phyloP scores from a whole-genome alignment of 768 basidiomycete species.

The Trametes meyenii region DNA sequence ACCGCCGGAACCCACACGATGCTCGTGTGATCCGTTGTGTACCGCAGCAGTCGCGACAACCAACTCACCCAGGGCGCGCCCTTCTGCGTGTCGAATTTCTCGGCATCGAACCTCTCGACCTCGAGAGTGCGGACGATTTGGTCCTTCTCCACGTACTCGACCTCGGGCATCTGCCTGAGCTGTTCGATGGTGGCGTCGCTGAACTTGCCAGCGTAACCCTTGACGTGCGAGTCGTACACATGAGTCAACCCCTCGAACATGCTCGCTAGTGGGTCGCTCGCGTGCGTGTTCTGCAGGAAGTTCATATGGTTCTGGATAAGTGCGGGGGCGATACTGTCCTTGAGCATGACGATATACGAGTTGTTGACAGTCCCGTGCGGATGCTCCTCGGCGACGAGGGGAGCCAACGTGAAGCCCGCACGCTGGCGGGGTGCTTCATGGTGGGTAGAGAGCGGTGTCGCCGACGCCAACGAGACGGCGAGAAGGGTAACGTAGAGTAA shows the following conservation, averaged over 20 bases:
- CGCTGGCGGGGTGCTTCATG: constrained; percentile 38
- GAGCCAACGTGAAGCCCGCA: constrained; percentile 58
- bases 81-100: constrained; percentile 47
- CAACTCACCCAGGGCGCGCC: constrained; percentile 83
- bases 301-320: constrained; percentile 78
- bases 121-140: constrained; percentile 85
- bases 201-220: constrained; percentile 85
- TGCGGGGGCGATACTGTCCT: constrained; percentile 60
- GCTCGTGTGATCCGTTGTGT: constrained; percentile 19
- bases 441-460: constrained; percentile 50
- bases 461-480: constrained; percentile 43
- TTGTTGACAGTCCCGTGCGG: constrained; percentile 78
- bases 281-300: constrained; percentile 68
- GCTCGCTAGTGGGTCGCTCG: constrained; percentile 53
- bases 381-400: constrained; percentile 59
- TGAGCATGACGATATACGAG: constrained; percentile 94
- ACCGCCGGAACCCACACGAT: neutral
- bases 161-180: constrained; percentile 84
- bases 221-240: constrained; percentile 73
- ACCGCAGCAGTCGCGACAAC: constrained; percentile 16
- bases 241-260: constrained; percentile 64
- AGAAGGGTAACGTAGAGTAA: constrained; percentile 39
- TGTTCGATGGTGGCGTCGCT: constrained; percentile 66
- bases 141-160: constrained; percentile 91
- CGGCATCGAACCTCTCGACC: constrained; percentile 12